A percentile compares a stretch with the other conserved stretches of the same genome.
Evolutionary conservation across 441 rosid species (phyloP).

Genomic region (Populus hybrid): DNA sequence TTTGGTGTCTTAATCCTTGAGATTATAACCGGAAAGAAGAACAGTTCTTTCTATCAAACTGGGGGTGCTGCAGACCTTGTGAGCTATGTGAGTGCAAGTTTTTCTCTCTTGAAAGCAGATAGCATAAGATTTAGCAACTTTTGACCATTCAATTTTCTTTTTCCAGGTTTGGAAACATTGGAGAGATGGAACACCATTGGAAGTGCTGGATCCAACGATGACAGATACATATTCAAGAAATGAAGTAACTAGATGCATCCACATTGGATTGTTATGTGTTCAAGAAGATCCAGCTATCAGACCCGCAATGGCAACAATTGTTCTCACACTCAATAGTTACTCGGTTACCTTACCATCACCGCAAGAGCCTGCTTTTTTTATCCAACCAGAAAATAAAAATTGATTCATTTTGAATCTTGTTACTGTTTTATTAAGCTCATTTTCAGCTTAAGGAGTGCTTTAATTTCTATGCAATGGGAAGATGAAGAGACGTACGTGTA

Average conservation of each 20-base stretch:
- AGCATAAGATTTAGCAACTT: background rate
- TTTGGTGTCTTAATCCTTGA: slow-evolving; percentile 28
- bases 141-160: background rate
- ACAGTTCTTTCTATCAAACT: slow-evolving; percentile 16
- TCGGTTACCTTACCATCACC: slow-evolving; percentile 27
- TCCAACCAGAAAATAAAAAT: background rate
- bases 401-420: too few relatives aligned
- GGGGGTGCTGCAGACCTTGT: slow-evolving; percentile 14
- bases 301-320: slow-evolving; percentile 41
- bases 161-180: slow-evolving; percentile 44
- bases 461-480: too few relatives aligned
- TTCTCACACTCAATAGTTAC: slow-evolving; percentile 29
- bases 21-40: slow-evolving; percentile 24
- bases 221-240: slow-evolving; percentile 21
- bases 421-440: too few relatives aligned
- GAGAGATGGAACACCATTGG: slow-evolving; percentile 31
- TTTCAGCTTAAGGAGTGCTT: too few relatives aligned
- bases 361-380: slow-evolving; percentile 28
- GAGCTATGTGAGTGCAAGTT: slow-evolving; percentile 21
- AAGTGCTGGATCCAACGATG: slow-evolving; percentile 29
- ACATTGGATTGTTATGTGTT: slow-evolving; percentile 41
- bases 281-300: slow-evolving; percentile 44
- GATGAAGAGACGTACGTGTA: too few relatives aligned
- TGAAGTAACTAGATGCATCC: slow-evolving; percentile 41
- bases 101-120: background rate